Conservation (phyloP, 257 asterid genomes). For the Perilla frutescens region DNA sequence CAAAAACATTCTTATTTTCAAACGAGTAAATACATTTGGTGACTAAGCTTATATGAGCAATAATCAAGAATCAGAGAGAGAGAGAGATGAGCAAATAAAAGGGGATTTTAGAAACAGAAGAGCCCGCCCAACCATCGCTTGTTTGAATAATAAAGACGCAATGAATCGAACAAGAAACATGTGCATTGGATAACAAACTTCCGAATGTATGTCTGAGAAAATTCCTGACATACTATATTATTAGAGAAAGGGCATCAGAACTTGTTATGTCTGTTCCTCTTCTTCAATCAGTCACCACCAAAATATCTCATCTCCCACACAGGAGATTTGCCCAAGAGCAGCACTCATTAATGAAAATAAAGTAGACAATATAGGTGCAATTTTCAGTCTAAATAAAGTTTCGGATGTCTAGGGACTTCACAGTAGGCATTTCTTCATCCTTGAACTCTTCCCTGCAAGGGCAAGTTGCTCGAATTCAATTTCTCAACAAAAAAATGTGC, state of each 20-base stretch:
- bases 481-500: conserved; percentile 1
- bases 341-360: conserved; percentile 26
- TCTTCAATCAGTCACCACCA: conserved; percentile 41
- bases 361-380: conserved; percentile 12
- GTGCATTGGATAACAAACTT: conserved; percentile 30
- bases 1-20: no score
- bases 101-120: background rate
- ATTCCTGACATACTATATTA: conserved; percentile 43
- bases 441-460: conserved; percentile 81
- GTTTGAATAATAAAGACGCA: conserved; percentile 22
- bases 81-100: no score
- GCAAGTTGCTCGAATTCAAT: background rate
- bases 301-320: conserved; percentile 41
- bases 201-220: conserved; percentile 32
- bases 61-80: no score
- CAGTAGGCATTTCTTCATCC: conserved; percentile 79
- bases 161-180: conserved; percentile 34
- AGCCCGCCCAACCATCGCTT: conserved; percentile 7
- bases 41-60: no score
- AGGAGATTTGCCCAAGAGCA: conserved; percentile 38
- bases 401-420: conserved; percentile 85
- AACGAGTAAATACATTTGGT: no score
- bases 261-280: conserved; percentile 37
- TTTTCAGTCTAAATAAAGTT: conserved; percentile 60
- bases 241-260: conserved; percentile 31